Base-by-base conservation (phyloP, 2,329 filamentous ascomycete species). In the Lasiodiplodia hormozganensis region DNA sequence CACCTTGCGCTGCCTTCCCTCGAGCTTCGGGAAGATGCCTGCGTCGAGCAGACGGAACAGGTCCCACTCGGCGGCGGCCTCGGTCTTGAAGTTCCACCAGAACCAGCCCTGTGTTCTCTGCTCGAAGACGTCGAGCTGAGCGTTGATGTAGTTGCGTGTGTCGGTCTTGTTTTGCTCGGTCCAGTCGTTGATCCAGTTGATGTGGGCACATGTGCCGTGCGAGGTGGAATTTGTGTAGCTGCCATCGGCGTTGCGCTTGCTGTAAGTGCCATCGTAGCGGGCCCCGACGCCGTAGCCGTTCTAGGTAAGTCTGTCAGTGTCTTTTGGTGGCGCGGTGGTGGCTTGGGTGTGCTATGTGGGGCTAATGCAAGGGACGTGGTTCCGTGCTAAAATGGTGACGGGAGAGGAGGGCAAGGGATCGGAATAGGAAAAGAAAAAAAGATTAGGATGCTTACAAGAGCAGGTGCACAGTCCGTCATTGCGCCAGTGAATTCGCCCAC, bases 401-500 rank as follows among this genome's bases (percentile, higher is more conserved):
- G n/a, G 36, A 25, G n/a, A 40, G 40, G 34, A 43, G 40, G 7
- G 31, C 14, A 18, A 28, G 52, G 4, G 25, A 18, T 28, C 14
- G 7, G 34, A 18, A 11, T 12, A 23, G 31, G n/a, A 40, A 36
- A n/a, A 36, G 12, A 14, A 28, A 18, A 21, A 34, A 38, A 18
- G 56, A n/a, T n/a, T n/a, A 18, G 28, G 34, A 16, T 3, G 51
- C 62, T 47, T 36, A 65, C 62, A 18, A 85, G 79, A 52, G 79
- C 81, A 31, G 76, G 77, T 14, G 86, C 85, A 72, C 86, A 87
- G 74, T 88, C 86, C 3, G 89, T 91, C 83, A 90, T 85, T 14
- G 89, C 89, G 31, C 84, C 89, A 1, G 86, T 87, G 89, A 89
- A 92, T 76, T 92, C 90, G 52, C 90, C 90, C 7, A 90, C 85